Evolutionary conservation across 202 grass and related monocot genomes (phyloP).

Genomic region (Dendrocalamus latiflorus): DNA sequence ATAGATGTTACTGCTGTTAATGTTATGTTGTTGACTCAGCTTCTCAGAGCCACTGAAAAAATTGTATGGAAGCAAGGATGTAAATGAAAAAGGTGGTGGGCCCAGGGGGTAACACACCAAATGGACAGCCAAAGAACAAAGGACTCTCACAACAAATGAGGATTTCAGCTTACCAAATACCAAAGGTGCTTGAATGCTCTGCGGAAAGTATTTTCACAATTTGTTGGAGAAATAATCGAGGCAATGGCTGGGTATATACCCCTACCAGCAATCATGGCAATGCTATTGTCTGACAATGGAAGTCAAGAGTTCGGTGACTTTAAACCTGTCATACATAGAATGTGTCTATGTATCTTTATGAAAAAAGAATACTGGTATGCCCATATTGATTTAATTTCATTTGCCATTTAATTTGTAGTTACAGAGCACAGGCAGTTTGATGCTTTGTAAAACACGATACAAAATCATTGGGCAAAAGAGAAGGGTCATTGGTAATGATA

Average conservation of each 20-base stretch:
- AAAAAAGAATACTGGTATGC: conserved; percentile 94
- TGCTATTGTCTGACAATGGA: conserved; percentile 81
- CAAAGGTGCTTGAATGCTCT: conserved; percentile 47
- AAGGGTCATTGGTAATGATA: neutral
- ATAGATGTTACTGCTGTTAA: no score
- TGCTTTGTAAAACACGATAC: conserved; percentile 8
- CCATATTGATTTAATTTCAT: conserved; percentile 15
- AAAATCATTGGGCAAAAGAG: neutral
- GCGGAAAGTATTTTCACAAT: conserved; percentile 80
- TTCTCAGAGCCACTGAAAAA: conserved; percentile 74
- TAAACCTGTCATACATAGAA: conserved; percentile 91
- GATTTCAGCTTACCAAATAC: conserved; percentile 36
- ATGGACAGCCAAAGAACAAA: conserved; percentile 17
- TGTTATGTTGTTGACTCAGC: conserved; percentile 43
- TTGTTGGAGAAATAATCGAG: conserved; percentile 95
- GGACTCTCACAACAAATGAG: conserved; percentile 5
- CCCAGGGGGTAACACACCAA: conserved; percentile 14
- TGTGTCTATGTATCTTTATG: conserved; percentile 89
- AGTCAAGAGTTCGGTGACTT: conserved; percentile 98
- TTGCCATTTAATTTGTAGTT: conserved; percentile 9
- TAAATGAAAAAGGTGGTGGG: conserved; percentile 31
- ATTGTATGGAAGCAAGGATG: conserved; percentile 50
- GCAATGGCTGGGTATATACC: conserved; percentile 88
- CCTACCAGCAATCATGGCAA: conserved; percentile 87
- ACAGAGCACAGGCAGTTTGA: neutral